A percentile compares a stretch with the other conserved stretches of the same genome.
These are phyloP conservation scores for Plasmopara muralis DNA, from an alignment of 352 stramenopile species.

Conservation along the genomic window DNA sequence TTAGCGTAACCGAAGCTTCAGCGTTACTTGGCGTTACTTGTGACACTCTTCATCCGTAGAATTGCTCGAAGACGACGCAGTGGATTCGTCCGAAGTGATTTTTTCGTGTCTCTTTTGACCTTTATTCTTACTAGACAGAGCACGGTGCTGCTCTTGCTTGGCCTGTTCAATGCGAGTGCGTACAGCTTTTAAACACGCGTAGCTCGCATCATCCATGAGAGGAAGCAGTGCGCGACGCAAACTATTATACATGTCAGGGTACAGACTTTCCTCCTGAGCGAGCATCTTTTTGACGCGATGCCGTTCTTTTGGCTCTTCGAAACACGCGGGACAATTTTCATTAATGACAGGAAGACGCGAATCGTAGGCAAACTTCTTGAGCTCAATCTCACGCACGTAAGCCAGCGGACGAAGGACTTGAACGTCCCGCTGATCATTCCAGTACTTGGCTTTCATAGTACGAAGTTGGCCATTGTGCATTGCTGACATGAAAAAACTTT, in stretches of 20 bases:
- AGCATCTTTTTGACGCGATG: slow-evolving; percentile 97
- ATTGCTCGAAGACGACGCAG: slow-evolving; percentile 11
- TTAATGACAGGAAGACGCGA: slow-evolving; percentile 96
- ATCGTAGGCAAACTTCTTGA: slow-evolving; percentile 80
- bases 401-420: slow-evolving; percentile 94
- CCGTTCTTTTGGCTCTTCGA: slow-evolving; percentile 96
- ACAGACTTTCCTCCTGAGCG: slow-evolving; percentile 90
- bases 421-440: slow-evolving; percentile 92
- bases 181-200: slow-evolving; percentile 49
- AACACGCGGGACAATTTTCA: slow-evolving; percentile 99
- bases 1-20: no score
- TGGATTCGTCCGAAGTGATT: slow-evolving; percentile 1
- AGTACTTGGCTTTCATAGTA: slow-evolving; percentile 99
- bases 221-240: slow-evolving; percentile 58
- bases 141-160: slow-evolving; percentile 40
- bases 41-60: slow-evolving; percentile 17
- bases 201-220: slow-evolving; percentile 77
- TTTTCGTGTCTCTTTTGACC: slow-evolving; percentile 6
- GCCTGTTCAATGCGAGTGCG: slow-evolving; percentile 42
- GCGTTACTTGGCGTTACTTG: neutral
- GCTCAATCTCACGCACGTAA: slow-evolving; percentile 93
- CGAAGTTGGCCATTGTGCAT: slow-evolving; percentile 98
- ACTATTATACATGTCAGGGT: slow-evolving; percentile 82
- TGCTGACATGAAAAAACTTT: slow-evolving; percentile 98
- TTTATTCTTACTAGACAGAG: slow-evolving; percentile 30